phyloP scores from a whole-genome alignment of 306 rosid species.

The Glycine tomentella region DNA sequence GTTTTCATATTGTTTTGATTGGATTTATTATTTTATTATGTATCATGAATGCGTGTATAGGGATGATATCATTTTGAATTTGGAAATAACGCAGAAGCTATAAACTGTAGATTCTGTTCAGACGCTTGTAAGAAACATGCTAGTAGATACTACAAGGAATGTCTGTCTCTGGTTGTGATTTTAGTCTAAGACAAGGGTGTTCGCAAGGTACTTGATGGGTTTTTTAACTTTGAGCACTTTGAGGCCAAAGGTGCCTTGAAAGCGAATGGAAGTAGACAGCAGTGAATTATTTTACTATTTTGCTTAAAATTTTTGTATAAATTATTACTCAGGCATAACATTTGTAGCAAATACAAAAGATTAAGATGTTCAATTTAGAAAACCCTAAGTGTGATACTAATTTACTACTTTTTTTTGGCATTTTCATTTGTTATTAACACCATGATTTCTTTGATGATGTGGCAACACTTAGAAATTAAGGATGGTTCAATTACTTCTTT shows the following conservation, averaged over 20 bases:
- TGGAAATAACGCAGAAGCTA: not conserved
- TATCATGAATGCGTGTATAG: not conserved
- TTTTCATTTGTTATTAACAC: not conserved
- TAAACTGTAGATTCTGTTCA: not conserved
- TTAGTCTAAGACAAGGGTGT: not conserved
- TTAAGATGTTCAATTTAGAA: not conserved
- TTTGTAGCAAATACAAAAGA: not conserved
- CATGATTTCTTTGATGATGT: not conserved
- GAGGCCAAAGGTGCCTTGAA: not conserved
- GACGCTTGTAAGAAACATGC: not conserved
- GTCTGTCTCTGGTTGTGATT: conserved; percentile 2
- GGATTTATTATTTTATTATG: not conserved
- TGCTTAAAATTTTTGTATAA: not conserved
- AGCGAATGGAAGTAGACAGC: not conserved
- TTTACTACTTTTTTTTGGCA: not conserved
- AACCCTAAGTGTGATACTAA: not conserved
- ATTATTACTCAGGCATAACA: not conserved
- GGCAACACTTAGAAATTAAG: conserved; percentile 2
- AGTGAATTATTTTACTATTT: not conserved
- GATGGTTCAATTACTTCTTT: not conserved
- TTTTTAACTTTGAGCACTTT: not conserved
- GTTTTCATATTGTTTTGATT: conserved; percentile 12
- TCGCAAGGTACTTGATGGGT: no score
- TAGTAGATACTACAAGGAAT: not conserved
- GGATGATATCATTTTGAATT: not conserved